Evolutionary conservation across 805 yeast species (phyloP).

Genomic region (Candida tibetensis): DNA sequence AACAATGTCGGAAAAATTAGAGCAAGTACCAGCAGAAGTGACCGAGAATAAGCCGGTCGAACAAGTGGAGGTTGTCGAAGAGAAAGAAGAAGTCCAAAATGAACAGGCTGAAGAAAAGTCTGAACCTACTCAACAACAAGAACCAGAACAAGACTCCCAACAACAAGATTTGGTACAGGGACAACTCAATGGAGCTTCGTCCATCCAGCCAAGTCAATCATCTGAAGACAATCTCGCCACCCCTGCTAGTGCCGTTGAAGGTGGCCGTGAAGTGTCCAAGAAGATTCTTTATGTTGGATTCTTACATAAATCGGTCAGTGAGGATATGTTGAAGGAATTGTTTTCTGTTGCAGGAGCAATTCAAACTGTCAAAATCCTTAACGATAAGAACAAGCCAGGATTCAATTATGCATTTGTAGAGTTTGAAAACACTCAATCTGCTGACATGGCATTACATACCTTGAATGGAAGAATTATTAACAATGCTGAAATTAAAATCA

Average conservation of each 20-base stretch:
- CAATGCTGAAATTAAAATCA: slow-evolving; percentile 57
- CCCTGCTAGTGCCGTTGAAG: slow-evolving; percentile 68
- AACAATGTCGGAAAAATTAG: slow-evolving; percentile 1
- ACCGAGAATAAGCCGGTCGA: too few species aligned
- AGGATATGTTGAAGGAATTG: slow-evolving; percentile 57
- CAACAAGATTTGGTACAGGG: background rate
- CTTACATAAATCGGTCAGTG: slow-evolving; percentile 61
- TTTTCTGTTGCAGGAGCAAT: slow-evolving; percentile 63
- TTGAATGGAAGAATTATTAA: slow-evolving; percentile 59
- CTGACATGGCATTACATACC: slow-evolving; percentile 58
- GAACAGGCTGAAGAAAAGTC: background rate
- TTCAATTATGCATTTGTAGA: slow-evolving; percentile 85
- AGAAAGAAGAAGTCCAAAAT: too few species aligned
- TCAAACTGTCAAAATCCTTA: slow-evolving; percentile 63
- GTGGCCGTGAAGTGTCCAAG: slow-evolving; percentile 77
- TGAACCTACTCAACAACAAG: slow-evolving; percentile 68
- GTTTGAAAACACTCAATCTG: slow-evolving; percentile 55
- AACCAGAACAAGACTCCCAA: slow-evolving; percentile 49
- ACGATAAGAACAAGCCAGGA: slow-evolving; percentile 71
- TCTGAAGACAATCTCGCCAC: too few species aligned
- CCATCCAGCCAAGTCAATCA: too few species aligned
- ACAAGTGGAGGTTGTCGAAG: too few species aligned
- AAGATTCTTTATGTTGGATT: slow-evolving; percentile 77
- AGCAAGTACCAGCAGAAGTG: slow-evolving; percentile 22
- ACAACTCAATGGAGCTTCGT: too few species aligned